These are phyloP conservation scores for Alternaria arbusti DNA, from an alignment of 2,329 filamentous ascomycete species.

Conservation along the genomic window DNA sequence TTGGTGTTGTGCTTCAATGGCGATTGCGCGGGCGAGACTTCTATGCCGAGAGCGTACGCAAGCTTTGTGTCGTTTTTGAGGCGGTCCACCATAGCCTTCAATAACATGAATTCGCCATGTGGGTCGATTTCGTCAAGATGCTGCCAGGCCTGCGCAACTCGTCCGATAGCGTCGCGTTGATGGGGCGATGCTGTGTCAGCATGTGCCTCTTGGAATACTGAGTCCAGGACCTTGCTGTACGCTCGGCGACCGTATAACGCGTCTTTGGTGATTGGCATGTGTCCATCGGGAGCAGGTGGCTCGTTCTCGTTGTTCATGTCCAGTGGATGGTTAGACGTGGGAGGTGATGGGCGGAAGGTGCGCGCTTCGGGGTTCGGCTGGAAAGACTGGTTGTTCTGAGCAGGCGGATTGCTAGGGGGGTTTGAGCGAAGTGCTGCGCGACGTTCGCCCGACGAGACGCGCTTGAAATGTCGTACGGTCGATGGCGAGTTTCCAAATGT, in stretches of 20 bases:
- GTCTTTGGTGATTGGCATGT: constrained; percentile 70
- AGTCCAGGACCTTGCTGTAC: constrained; percentile 82
- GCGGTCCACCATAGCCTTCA: constrained; percentile 77
- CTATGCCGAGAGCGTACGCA: constrained; percentile 52
- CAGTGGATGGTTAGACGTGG: constrained; percentile 36
- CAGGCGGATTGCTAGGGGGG: constrained; percentile 23
- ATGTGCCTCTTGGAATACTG: constrained; percentile 82
- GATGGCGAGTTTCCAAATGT: constrained; percentile 94
- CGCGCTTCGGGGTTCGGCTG: constrained; percentile 45
- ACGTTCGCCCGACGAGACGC: constrained; percentile 72
- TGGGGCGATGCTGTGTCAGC: constrained; percentile 73
- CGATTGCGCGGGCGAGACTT: constrained; percentile 35
- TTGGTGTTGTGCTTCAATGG: constrained; percentile 41
- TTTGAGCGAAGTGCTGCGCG: constrained; percentile 42
- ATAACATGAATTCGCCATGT: constrained; percentile 84
- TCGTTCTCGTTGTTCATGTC: constrained; percentile 67
- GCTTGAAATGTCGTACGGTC: constrained; percentile 88
- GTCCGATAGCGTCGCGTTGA: constrained; percentile 85
- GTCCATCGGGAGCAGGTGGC: constrained; percentile 58
- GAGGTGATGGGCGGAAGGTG: constrained; percentile 47
- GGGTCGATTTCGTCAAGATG: constrained; percentile 86
- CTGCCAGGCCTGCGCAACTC: constrained; percentile 84
- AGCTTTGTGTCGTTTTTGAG: constrained; percentile 74
- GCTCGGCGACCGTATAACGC: constrained; percentile 79
- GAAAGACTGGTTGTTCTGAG: constrained; percentile 28